These are phyloP conservation scores for Chaetomiaceae sp. DNA, from an alignment of 2,329 filamentous ascomycete species.

Conservation along the genomic window DNA sequence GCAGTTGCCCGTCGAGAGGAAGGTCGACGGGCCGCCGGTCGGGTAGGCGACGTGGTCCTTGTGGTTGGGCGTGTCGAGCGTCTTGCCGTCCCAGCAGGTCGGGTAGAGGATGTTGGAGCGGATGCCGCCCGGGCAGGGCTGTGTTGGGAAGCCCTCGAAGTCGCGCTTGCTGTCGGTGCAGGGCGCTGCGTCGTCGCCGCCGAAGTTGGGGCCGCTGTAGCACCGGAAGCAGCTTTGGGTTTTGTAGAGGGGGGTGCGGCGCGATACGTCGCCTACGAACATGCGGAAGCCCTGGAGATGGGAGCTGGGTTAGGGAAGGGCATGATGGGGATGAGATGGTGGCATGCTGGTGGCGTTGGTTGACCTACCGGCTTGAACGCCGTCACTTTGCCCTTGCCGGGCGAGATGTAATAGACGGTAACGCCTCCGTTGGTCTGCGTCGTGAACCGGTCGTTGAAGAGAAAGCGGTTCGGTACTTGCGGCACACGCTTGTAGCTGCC, in stretches of 20 bases:
- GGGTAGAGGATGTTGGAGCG: slow-evolving; percentile 36
- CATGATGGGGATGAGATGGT: too few species aligned
- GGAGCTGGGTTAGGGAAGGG: neutral
- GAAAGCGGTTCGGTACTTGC: slow-evolving; percentile 12
- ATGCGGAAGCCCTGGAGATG: slow-evolving; percentile 7
- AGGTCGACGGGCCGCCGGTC: neutral
- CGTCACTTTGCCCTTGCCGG: slow-evolving; percentile 16
- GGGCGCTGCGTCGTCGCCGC: slow-evolving; percentile 1
- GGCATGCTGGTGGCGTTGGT: too few species aligned
- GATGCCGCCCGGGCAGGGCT: slow-evolving; percentile 4
- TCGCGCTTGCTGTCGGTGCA: slow-evolving; percentile 5
- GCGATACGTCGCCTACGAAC: neutral
- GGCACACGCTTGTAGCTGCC: slow-evolving; percentile 18
- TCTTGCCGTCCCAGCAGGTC: slow-evolving; percentile 51
- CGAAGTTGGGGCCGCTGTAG: slow-evolving; percentile 7
- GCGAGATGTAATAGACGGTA: slow-evolving; percentile 15
- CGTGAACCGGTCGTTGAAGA: too few species aligned
- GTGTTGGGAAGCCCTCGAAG: neutral
- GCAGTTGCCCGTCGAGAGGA: slow-evolving; percentile 2
- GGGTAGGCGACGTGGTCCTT: slow-evolving; percentile 40
- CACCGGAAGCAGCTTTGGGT: slow-evolving; percentile 4
- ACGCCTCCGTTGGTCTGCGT: slow-evolving; percentile 6
- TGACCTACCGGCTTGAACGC: slow-evolving; percentile 9
- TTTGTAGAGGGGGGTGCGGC: slow-evolving; percentile 1
- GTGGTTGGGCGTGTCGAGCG: slow-evolving; percentile 44